A percentile compares a stretch with the other conserved stretches of the same genome.
Conservation (phyloP, 306 rosid species). For the Sesbania bispinosa region DNA sequence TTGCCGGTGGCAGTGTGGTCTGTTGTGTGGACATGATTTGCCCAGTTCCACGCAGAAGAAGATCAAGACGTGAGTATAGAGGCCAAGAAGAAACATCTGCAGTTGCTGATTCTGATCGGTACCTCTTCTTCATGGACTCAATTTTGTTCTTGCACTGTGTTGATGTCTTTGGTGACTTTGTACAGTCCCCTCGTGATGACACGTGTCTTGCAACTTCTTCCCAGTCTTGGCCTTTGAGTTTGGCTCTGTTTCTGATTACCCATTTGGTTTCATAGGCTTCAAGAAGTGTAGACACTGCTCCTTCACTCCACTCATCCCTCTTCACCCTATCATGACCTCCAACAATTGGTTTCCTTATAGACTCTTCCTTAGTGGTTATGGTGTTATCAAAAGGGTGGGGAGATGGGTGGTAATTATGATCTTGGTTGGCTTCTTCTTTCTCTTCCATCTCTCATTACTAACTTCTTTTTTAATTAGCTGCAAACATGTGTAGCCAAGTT, state of each 20-base stretch:
- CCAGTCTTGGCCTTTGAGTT: slow-evolving; percentile 96
- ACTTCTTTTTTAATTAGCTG: slow-evolving; percentile 50
- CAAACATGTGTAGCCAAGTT: slow-evolving; percentile 46
- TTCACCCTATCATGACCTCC: slow-evolving; percentile 52
- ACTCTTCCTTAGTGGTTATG: slow-evolving; percentile 44
- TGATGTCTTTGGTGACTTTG: slow-evolving; percentile 75
- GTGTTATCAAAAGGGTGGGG: slow-evolving; percentile 39
- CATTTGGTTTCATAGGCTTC: slow-evolving; percentile 87
- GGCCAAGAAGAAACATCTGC: slow-evolving; percentile 85
- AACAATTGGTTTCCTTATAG: slow-evolving; percentile 41
- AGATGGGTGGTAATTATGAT: slow-evolving; percentile 47
- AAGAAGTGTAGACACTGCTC: slow-evolving; percentile 81
- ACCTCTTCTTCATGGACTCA: slow-evolving; percentile 96
- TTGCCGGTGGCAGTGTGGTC: neutral
- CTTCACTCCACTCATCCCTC: slow-evolving; percentile 99
- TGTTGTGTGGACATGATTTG: no score
- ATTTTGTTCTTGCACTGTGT: slow-evolving; percentile 99
- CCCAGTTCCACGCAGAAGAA: slow-evolving; percentile 71
- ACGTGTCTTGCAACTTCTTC: slow-evolving; percentile 80
- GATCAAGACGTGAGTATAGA: slow-evolving; percentile 69
- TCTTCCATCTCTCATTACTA: slow-evolving; percentile 67
- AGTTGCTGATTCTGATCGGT: slow-evolving; percentile 71
- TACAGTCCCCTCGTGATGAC: slow-evolving; percentile 55
- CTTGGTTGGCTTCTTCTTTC: slow-evolving; percentile 41
- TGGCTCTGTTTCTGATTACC: slow-evolving; percentile 85